A percentile compares a stretch with the other conserved stretches of the same genome.
phyloP scores from a whole-genome alignment of 2,329 filamentous ascomycete genomes.

The Microcyclosporella mali region DNA sequence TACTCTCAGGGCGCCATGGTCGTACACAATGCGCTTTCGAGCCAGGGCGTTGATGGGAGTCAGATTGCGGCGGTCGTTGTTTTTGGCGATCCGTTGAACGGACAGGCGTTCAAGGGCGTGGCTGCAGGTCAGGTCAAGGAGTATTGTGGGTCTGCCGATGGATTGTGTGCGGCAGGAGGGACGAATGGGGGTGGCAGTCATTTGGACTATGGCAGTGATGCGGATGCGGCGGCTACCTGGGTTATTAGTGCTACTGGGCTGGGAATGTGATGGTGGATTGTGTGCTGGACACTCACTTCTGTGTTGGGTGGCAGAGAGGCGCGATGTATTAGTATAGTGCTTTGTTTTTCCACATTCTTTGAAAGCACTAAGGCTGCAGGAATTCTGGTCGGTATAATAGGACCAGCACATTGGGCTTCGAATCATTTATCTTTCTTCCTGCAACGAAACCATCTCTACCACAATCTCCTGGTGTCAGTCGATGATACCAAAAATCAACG shows the following conservation, averaged over 20 bases:
- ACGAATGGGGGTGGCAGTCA: constrained; percentile 20
- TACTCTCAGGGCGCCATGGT: constrained; percentile 20
- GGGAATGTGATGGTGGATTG: too few species aligned
- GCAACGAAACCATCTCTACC: too few species aligned
- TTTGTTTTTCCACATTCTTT: too few species aligned
- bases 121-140: constrained; percentile 19
- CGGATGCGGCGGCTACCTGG: constrained; percentile 21
- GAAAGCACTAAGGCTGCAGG: background rate
- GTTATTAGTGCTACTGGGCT: constrained; percentile 8
- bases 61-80: constrained; percentile 24
- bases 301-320: too few species aligned
- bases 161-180: constrained; percentile 17
- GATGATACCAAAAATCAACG: too few species aligned
- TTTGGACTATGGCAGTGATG: constrained; percentile 19
- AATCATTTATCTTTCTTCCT: too few species aligned
- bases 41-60: constrained; percentile 16
- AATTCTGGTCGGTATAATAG: too few species aligned
- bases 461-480: too few species aligned
- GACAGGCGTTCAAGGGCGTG: constrained; percentile 20
- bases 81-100: constrained; percentile 27
- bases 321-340: too few species aligned
- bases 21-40: constrained; percentile 16
- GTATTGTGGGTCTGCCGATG: constrained; percentile 20
- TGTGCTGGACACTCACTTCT: too few species aligned
- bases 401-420: too few species aligned